Evolutionary conservation across 1,284 basidiomycete species (phyloP), one percentile per base, ranked within the genome.

Genomic region (Ceratobasidium sp.): DNA sequence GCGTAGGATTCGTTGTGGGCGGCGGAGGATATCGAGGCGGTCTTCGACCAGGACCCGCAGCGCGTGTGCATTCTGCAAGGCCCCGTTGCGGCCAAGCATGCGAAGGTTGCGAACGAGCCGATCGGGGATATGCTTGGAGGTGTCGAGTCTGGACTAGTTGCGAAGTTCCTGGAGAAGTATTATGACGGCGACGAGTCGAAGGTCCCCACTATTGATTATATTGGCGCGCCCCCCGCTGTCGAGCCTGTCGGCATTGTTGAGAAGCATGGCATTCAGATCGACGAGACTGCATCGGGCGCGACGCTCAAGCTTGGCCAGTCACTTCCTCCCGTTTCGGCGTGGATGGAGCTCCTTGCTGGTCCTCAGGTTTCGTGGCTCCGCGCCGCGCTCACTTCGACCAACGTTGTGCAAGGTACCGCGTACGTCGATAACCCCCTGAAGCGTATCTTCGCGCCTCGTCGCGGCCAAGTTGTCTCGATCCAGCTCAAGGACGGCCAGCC

Each of bases 11-110:
- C 97, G 19, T 89, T 99, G 6, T 99, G 97, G 97, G 94, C 95
- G 57, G 93, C 96, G 6, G 98, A 99, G 84, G 97, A 99, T 82
- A 96, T 99, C 79, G 97, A 99, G 78, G 97, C 96, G 17, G 96
- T 99, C 51, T 97, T 99, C 80, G 98, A 98, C 84, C 96, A 97
- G 84, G 97, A 98, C 83, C 95, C 97, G 41, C 95, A 99, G 84
- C 93, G 98, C 79, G 97, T 99, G 48, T 98, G 96, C 82, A 98
- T 99, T 80, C 89, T 99, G 64, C 97, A 98, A 84, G 97, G 98
- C 36, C 97, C 98, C 14, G 93, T 99, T 69, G 97, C 97, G 1
- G 95, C 90, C 77, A 96, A 94, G 83, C 91, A 96, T 83, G 91
- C 95, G 19, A 92, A 86, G 64, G 87, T 91, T 80, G 97, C 95